Evolutionary conservation across 192 early-diverging fungal genomes (phyloP), one percentile per base, ranked within the genome.

Genomic region (Backusella tuberculispora): DNA sequence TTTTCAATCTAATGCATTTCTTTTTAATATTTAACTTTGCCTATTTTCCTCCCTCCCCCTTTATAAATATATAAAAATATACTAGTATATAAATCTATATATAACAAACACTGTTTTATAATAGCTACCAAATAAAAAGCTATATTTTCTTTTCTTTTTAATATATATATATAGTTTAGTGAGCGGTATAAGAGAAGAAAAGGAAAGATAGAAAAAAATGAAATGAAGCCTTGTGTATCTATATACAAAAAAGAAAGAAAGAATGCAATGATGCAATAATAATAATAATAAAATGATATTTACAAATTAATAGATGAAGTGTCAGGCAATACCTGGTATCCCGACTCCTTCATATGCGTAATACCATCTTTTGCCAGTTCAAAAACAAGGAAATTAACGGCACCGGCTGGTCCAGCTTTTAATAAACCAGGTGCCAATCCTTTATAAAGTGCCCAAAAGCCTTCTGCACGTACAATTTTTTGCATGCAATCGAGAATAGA

Each of bases 301-400:
- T 60, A 60, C 53, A 60, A 60, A 60, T 60, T 60, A 60, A 60
- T 60, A 3, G 66, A 41, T 1, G 42, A 69, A 4, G 43, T 47
- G 6, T 69, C 68, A 34, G 68, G 68, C 15, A 69, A 8, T 7
- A 69, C 26, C 15, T 69, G 43, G 29, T 46, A 69, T 15, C 68
- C 68, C 29, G 44, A 47, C 2, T 46, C 48, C 24, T 75, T 75
- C 21, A 75, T 64, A 38, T n/a, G 43, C 9, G 44, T 34, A 1
- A 92, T 17, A 19, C 91, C 15, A 26, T 88, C 82, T 17, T 87
- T 79, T 13, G 84, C 88, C 19, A 87, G 76, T 19, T 88, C 89
- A 81, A 87, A 94, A 0, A 97, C 88, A 73, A 93, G 89, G 74
- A 99, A 99, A 6, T 95, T 92, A 8, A 94, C 87, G 7, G 97